A percentile compares a stretch with the other conserved stretches of the same genome.
phyloP scores from a whole-genome alignment of 345 rosid genomes.

The Brassica carinata region DNA sequence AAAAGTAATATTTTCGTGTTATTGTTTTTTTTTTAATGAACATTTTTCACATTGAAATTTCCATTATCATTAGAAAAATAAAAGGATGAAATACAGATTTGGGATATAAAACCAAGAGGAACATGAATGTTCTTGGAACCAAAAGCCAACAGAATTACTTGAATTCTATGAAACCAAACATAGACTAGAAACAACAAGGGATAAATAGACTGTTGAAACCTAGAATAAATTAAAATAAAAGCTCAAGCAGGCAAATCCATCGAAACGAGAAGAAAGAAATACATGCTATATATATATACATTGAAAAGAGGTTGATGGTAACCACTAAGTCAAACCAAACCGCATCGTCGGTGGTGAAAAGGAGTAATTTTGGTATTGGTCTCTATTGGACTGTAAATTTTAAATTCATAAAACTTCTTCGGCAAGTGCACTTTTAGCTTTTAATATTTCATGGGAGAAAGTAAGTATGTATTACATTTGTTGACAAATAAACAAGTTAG shows the following conservation, averaged over 20 bases:
- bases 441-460: not conserved
- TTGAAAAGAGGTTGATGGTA: not conserved
- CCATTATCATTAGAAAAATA: no score
- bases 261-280: not conserved
- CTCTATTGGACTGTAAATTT: not conserved
- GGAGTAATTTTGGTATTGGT: slow-evolving; percentile 28
- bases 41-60: no score
- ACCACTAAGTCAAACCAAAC: slow-evolving; percentile 28
- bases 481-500: slow-evolving; percentile 12
- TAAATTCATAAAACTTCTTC: not conserved
- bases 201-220: no score
- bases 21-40: no score
- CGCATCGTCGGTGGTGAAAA: slow-evolving; percentile 3
- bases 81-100: no score
- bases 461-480: not conserved
- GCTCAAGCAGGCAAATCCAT: no score
- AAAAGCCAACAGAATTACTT: no score
- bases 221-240: no score
- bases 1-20: not conserved
- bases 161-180: no score
- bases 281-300: not conserved
- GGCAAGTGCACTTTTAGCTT: not conserved
- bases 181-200: no score
- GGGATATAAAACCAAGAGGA: no score
- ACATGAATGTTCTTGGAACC: no score